Percentiles rank a stretch among this genome's conserved stretches.
phyloP scores from a whole-genome alignment of 139 green algal genomes.

The Picochlorum sp. region DNA sequence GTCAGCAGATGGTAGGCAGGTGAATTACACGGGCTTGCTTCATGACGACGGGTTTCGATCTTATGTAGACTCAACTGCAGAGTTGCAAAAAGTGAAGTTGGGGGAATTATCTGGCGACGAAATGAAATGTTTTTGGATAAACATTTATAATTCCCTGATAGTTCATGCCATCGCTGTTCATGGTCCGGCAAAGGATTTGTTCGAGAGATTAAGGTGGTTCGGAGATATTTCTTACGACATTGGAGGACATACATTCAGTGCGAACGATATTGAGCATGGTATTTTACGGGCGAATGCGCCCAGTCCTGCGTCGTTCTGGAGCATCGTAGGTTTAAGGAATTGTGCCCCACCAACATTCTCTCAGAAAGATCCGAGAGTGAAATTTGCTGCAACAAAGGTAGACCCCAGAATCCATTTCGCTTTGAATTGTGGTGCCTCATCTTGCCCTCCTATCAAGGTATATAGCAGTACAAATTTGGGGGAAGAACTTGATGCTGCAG shows the following conservation, averaged over 20 bases:
- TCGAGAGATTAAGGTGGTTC: conserved; percentile 28
- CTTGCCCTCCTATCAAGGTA: conserved; percentile 83
- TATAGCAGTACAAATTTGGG: conserved; percentile 71
- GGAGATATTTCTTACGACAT: conserved; percentile 51
- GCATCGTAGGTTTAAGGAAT: conserved; percentile 33
- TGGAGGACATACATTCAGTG: conserved; percentile 50
- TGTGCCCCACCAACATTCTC: conserved; percentile 34
- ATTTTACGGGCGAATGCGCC: conserved; percentile 76
- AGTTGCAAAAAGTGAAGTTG: conserved; percentile 64
- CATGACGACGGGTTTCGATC: conserved; percentile 41
- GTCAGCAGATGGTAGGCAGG: conserved; percentile 34
- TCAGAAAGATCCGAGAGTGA: conserved; percentile 26
- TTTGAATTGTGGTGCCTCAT: conserved; percentile 85
- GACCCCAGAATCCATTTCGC: conserved; percentile 93
- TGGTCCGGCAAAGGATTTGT: not conserved
- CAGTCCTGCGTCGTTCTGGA: conserved; percentile 30
- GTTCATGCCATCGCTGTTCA: conserved; percentile 58
- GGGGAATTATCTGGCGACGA: conserved; percentile 26
- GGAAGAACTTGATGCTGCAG: conserved; percentile 54
- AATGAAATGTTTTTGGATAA: conserved; percentile 79
- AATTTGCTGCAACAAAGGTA: conserved; percentile 29
- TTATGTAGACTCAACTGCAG: conserved; percentile 55
- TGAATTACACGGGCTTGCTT: conserved; percentile 54
- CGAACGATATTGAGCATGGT: conserved; percentile 91
- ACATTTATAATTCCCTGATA: conserved; percentile 86